These are phyloP conservation scores for Fusarium robinianum DNA, from an alignment of 2,329 filamentous ascomycete species.

Conservation along the genomic window DNA sequence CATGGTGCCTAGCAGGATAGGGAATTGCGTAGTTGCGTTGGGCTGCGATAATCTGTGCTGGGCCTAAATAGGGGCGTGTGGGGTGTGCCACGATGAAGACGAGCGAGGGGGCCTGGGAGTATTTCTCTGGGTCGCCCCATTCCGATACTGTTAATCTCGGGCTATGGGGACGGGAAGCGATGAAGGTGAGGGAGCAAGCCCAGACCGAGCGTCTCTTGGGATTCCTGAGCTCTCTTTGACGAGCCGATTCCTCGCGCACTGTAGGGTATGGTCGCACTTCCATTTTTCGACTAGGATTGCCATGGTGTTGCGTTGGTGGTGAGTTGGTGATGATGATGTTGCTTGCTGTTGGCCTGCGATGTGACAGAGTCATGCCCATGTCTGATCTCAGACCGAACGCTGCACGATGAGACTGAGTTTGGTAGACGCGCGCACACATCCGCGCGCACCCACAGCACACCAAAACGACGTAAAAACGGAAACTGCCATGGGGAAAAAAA, in stretches of 20 bases:
- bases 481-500: slow-evolving; percentile 25
- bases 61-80: slow-evolving; percentile 29
- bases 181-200: slow-evolving; percentile 35
- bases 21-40: slow-evolving; percentile 33
- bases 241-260: slow-evolving; percentile 26
- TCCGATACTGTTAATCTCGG: slow-evolving; percentile 37
- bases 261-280: slow-evolving; percentile 30
- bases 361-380: too few relatives aligned
- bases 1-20: slow-evolving; percentile 34
- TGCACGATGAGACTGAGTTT: too few relatives aligned
- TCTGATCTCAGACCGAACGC: too few relatives aligned
- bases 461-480: slow-evolving; percentile 17
- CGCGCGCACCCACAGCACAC: too few relatives aligned
- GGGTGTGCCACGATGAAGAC: slow-evolving; percentile 18
- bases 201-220: slow-evolving; percentile 33
- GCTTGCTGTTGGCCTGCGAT: neutral
- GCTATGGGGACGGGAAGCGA: slow-evolving; percentile 23
- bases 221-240: neutral
- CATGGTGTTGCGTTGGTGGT: slow-evolving; percentile 20
- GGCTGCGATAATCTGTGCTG: slow-evolving; percentile 35
- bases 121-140: slow-evolving; percentile 33
- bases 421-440: too few relatives aligned
- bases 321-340: slow-evolving; percentile 15
- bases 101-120: slow-evolving; percentile 19
- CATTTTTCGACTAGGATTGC: slow-evolving; percentile 19